phyloP scores from a whole-genome alignment of 257 asterid species.

The Primulina tabacum region DNA sequence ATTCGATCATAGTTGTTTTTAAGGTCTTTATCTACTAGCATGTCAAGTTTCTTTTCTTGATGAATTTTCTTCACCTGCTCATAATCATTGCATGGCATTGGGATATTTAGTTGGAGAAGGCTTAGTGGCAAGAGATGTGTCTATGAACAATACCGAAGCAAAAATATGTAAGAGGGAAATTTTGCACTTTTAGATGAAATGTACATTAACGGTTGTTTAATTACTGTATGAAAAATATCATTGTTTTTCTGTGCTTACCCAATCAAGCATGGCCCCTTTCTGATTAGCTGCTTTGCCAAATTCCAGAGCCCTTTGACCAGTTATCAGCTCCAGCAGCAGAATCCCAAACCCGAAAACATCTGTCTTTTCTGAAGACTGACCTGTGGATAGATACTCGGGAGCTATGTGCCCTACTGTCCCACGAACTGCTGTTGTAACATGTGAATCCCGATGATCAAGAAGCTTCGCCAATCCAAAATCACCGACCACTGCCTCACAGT shows the following conservation, averaged over 20 bases:
- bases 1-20: constrained; percentile 58
- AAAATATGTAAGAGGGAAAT: too few species aligned
- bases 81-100: background rate
- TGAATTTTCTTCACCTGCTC: constrained; percentile 82
- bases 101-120: background rate
- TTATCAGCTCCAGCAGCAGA: constrained; percentile 77
- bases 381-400: constrained; percentile 90
- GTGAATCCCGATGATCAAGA: constrained; percentile 82
- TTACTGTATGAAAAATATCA: background rate
- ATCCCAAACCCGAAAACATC: constrained; percentile 95
- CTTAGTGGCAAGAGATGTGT: background rate
- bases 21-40: constrained; percentile 70
- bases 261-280: constrained; percentile 95
- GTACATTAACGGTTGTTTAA: background rate
- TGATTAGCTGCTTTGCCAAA: constrained; percentile 84
- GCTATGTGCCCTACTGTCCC: constrained; percentile 98
- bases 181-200: too few species aligned
- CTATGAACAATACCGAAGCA: background rate
- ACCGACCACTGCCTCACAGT: constrained; percentile 89
- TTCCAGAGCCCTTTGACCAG: constrained; percentile 95
- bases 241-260: constrained; percentile 54
- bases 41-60: constrained; percentile 81
- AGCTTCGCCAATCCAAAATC: constrained; percentile 97
- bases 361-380: constrained; percentile 96
- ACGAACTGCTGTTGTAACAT: constrained; percentile 94